Evolutionary conservation across 2,329 filamentous ascomycete species (phyloP), one percentile per base, ranked within the genome.

Genomic region (Davidsoniella virescens): DNA sequence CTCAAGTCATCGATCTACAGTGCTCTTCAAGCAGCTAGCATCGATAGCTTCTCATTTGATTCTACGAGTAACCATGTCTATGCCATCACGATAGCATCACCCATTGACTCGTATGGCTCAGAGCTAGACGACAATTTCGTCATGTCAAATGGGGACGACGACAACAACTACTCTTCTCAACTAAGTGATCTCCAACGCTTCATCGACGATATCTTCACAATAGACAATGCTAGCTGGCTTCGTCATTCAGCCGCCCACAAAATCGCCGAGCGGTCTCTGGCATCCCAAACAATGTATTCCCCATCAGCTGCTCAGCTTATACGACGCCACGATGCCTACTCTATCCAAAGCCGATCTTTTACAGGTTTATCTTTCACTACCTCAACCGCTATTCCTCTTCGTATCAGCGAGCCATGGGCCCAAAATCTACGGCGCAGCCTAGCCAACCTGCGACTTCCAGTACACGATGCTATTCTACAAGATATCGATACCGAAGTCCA

Each of bases 81-180:
- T 60, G 78, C 85, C 0, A 73, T 94, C 17, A 95, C 90, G 10
- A 52, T 47, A 8, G 20, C 43, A 17, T 45, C 44, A 14, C 18
- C 43, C 20, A 75, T 76, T 18, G 87, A 95, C 5, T 20, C 42
- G 4, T 25, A 12, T 8, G 37, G 41, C 3, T 20, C 36, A 23
- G 51, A 49, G 10, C 93, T 96, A 81, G 90, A 96, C 62, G 90
- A 88, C 16, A 94, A 87, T 59, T 70, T 94, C 0, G 72, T 96
- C 16, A 96, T 96, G 90, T 87, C 81, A 51, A 82, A 88, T 1
- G 84, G 92, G 58, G 96, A 95, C 60, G 70, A 92, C 12, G 82
- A 86, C 54, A 90, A 90, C 1, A 90, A 90, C 1, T 70, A 95
- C 4, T 66, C 84, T 9, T 33, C 29, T 9, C 29, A 33, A 2